Conservation (phyloP, 768 basidiomycete genomes). For the Tylopilus subfusipes region DNA sequence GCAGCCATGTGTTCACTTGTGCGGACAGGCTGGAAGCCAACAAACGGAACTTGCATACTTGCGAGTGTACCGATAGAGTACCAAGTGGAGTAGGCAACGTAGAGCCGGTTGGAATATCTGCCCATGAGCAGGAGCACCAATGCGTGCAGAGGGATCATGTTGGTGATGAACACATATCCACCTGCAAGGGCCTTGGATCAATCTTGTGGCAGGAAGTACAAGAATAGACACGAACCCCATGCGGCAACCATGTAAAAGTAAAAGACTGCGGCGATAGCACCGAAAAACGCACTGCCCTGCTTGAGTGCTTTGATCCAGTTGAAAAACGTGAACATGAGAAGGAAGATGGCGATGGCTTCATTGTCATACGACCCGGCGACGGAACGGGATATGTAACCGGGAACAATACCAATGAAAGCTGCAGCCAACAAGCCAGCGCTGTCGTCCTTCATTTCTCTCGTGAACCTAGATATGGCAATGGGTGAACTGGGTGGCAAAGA, state of each 20-base stretch:
- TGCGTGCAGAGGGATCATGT: constrained; percentile 98
- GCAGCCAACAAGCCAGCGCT: constrained; percentile 96
- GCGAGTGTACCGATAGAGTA: constrained; percentile 96
- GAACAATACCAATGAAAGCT: constrained; percentile 96
- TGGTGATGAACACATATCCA: constrained; percentile 99
- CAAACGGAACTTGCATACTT: constrained; percentile 99
- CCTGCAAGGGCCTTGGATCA: constrained; percentile 42
- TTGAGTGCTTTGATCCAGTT: constrained; percentile 97
- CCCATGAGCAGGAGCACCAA: constrained; percentile 97
- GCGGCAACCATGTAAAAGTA: constrained; percentile 99
- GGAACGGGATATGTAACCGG: constrained; percentile 97
- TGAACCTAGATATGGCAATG: constrained; percentile 60
- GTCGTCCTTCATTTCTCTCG: constrained; percentile 93
- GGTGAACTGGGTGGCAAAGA: neutral
- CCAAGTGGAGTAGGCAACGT: constrained; percentile 95
- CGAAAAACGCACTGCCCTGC: constrained; percentile 88
- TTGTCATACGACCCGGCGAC: constrained; percentile 99
- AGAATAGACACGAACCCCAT: constrained; percentile 65
- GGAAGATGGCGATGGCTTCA: constrained; percentile 99
- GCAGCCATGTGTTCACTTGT: constrained; percentile 99
- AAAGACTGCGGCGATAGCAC: constrained; percentile 87
- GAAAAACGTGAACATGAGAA: constrained; percentile 99
- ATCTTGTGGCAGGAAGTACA: neutral
- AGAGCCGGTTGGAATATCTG: constrained; percentile 85
- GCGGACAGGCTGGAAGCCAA: constrained; percentile 96